Base-by-base conservation (phyloP, 148 eudicot genomes). In the Pharnaceum exiguum region DNA sequence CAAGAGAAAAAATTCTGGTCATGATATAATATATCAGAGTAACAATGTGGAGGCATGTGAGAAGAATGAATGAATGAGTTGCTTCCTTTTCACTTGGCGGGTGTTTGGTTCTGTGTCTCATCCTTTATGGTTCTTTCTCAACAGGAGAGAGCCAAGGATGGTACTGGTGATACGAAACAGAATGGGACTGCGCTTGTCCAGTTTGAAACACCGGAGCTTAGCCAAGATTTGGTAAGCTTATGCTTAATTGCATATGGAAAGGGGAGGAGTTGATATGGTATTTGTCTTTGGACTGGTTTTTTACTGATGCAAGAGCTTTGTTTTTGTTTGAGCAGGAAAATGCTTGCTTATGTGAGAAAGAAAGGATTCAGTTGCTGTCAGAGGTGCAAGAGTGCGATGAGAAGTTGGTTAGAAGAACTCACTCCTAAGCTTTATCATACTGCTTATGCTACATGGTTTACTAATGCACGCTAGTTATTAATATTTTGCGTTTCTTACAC, bases 171-270 rank as follows among this genome's bases (percentile, higher is more conserved):
- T 19, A 55, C 61, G 46, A 65, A 62, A 38, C 60, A 59, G 24
- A 65, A 54, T 50, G 42, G 35, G 60, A 37, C 58, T 47, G 65
- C 43, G 25, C 49, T 77, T 1, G 21, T 69, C 10, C 74, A 75
- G 67, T 83, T 91, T 62, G 98, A 91, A 75, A 67, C 70, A 39
- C 88, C 86, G 49, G 88, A 77, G 78, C 72, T 79, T 60, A 73
- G 72, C 66, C 59, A 66, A 53, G 61, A 76, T 59, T 46, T 69
- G 81, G 95, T 81, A 80, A 70, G 35, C 22, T 37, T 39, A 33
- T 10, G 55, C 28, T 62, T 17, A 24, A 13, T 33, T 43, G 31
- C 10, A 31, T 22, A 3, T 51, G 18, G 13, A 22, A 23, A 25
- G 13, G 18, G 18, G 25, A 43, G 33, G 28, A 47, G 59, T 42